These are phyloP conservation scores for Phalaenopsis hybrid DNA, from an alignment of 116 monocot genomes.

Conservation along the genomic window DNA sequence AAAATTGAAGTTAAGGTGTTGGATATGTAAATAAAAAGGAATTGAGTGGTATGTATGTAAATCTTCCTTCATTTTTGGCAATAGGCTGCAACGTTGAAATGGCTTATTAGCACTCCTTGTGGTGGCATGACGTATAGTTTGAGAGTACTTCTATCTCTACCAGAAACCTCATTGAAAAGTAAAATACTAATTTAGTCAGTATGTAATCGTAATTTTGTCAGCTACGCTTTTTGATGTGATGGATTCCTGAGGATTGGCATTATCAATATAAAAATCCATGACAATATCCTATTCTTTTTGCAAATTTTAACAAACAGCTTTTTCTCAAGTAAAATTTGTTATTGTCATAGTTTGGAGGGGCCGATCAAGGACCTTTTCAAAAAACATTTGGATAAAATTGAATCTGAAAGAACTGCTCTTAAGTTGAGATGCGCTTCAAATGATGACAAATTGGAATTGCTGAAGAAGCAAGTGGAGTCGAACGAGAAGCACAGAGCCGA, in stretches of 20 bases:
- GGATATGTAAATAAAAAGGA: too few species aligned
- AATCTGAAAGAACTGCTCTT: constrained; percentile 60
- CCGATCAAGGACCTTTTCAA: constrained; percentile 58
- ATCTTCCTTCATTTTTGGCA: too few species aligned
- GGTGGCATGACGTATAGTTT: not conserved
- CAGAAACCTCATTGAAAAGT: not conserved
- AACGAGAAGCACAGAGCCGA: constrained; percentile 76
- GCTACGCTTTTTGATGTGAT: not conserved
- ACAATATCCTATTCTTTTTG: not conserved
- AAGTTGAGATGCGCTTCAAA: constrained; percentile 52
- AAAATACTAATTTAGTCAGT: not conserved
- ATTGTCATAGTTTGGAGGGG: constrained; percentile 52
- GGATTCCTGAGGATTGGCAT: not conserved
- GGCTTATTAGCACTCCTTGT: not conserved
- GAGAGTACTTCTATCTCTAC: not conserved
- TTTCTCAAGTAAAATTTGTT: not conserved
- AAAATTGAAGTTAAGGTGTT: too few species aligned
- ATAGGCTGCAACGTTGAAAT: not conserved
- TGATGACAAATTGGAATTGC: constrained; percentile 70
- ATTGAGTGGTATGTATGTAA: too few species aligned
- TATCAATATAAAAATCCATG: not conserved
- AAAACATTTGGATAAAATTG: constrained; percentile 46
- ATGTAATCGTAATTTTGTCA: not conserved
- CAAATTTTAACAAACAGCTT: not conserved
- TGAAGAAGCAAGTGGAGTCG: constrained; percentile 68